phyloP scores from a whole-genome alignment of 2,329 filamentous ascomycete species.

The Alternaria sp. region DNA sequence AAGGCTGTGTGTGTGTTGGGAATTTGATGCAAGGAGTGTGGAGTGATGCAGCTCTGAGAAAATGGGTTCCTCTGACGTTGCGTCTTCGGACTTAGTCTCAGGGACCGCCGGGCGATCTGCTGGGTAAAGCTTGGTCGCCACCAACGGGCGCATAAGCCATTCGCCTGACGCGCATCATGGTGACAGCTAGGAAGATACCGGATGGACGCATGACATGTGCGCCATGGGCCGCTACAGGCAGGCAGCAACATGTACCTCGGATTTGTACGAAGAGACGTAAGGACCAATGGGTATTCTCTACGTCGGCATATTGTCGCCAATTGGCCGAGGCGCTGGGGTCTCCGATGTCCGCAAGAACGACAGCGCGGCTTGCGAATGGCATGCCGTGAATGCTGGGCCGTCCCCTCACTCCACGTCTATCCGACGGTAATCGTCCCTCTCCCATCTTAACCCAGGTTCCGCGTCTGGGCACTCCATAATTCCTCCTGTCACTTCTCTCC shows the following conservation, averaged over 20 bases:
- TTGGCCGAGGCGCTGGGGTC: conserved; percentile 11
- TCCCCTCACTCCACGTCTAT: conserved; percentile 12
- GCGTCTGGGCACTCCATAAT: neutral
- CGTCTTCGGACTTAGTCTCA: conserved; percentile 10
- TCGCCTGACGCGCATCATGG: neutral
- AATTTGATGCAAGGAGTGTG: conserved; percentile 15
- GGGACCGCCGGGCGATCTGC: conserved; percentile 19
- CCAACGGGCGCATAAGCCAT: conserved; percentile 9
- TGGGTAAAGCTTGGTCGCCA: conserved; percentile 24
- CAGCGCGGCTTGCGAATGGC: conserved; percentile 4
- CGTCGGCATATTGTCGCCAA: neutral
- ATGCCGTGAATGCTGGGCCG: conserved; percentile 2
- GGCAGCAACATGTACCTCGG: neutral
- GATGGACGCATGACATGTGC: neutral
- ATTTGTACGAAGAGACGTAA: neutral
- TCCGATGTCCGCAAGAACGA: conserved; percentile 12
- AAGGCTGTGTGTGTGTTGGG: conserved; percentile 3
- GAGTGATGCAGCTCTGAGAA: conserved; percentile 21
- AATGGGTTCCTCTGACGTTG: conserved; percentile 15
- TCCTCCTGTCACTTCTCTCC: neutral
- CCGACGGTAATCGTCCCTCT: conserved; percentile 3
- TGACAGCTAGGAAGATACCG: conserved; percentile 13
- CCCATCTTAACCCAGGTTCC: neutral
- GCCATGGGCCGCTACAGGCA: neutral
- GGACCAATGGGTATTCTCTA: neutral